phyloP scores from a whole-genome alignment of 345 rosid genomes.

The Arabis hirsuta region DNA sequence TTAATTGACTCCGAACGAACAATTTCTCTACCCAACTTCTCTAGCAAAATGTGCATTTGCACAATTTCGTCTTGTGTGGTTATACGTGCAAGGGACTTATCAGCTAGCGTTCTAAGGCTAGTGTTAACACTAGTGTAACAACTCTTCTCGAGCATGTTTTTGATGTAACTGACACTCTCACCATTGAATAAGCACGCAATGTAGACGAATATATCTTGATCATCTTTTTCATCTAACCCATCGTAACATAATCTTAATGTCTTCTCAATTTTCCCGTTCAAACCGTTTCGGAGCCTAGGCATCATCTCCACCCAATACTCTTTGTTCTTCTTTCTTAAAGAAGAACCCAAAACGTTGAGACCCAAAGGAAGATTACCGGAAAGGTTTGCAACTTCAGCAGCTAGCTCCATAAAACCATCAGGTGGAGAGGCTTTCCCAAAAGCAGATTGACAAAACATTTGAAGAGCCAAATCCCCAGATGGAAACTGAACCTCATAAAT shows the following conservation, averaged over 20 bases:
- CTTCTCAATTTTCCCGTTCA: conserved; percentile 1
- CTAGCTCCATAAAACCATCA: too few relatives aligned
- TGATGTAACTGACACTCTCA: fast-evolving
- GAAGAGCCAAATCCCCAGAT: neutral
- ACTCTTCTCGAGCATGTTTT: neutral
- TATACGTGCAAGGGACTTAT: conserved; percentile 33
- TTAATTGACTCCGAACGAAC: conserved; percentile 3
- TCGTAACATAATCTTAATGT: conserved; percentile 37
- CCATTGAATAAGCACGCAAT: conserved; percentile 43
- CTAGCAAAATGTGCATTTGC: conserved; percentile 37
- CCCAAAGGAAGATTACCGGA: neutral
- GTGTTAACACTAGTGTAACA: neutral
- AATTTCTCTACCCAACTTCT: conserved; percentile 35
- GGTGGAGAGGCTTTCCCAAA: conserved; percentile 15
- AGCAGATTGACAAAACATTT: conserved; percentile 17
- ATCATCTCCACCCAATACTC: conserved; percentile 29
- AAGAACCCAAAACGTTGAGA: conserved; percentile 40
- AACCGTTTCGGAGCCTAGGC: conserved; percentile 4
- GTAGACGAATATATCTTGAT: conserved; percentile 32
- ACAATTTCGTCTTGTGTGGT: neutral
- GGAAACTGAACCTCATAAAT: conserved; percentile 16
- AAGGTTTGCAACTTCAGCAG: too few relatives aligned
- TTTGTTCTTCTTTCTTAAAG: neutral
- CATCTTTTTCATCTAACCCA: neutral
- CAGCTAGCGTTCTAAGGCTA: neutral